Evolutionary conservation across 441 rosid genomes (phyloP).

Genomic region (Lepidium campestre): DNA sequence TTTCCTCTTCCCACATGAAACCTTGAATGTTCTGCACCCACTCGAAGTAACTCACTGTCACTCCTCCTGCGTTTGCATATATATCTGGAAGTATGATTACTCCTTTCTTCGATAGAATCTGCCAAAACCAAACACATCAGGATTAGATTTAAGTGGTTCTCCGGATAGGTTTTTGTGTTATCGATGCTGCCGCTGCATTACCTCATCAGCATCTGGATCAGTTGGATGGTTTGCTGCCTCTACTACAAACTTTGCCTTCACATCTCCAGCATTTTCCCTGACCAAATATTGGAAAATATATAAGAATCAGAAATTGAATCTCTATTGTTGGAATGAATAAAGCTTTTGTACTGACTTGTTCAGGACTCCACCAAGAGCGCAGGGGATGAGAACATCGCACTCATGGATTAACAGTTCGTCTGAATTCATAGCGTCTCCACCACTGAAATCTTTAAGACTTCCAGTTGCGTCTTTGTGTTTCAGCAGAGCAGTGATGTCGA

Average conservation of each 20-base stretch:
- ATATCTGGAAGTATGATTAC: slow-evolving; percentile 83
- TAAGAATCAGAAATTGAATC: not conserved
- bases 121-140: slow-evolving; percentile 14
- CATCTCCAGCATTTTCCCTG: slow-evolving; percentile 88
- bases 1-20: slow-evolving; percentile 97
- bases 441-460: slow-evolving; percentile 54
- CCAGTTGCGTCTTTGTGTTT: slow-evolving; percentile 58
- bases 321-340: not conserved
- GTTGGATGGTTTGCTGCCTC: slow-evolving; percentile 99
- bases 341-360: slow-evolving; percentile 48
- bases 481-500: slow-evolving; percentile 54
- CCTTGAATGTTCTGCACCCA: slow-evolving; percentile 99
- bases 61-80: slow-evolving; percentile 94
- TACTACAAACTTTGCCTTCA: slow-evolving; percentile 87
- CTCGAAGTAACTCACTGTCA: slow-evolving; percentile 92
- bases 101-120: slow-evolving; percentile 90
- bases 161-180: not conserved
- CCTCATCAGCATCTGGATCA: slow-evolving; percentile 96
- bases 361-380: slow-evolving; percentile 91
- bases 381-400: slow-evolving; percentile 94
- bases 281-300: not conserved
- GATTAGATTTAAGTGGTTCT: not conserved
- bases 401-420: slow-evolving; percentile 67
- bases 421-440: slow-evolving; percentile 70
- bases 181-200: slow-evolving; percentile 10